phyloP scores from a whole-genome alignment of 768 basidiomycete species.

The Termitomyces sp. region DNA sequence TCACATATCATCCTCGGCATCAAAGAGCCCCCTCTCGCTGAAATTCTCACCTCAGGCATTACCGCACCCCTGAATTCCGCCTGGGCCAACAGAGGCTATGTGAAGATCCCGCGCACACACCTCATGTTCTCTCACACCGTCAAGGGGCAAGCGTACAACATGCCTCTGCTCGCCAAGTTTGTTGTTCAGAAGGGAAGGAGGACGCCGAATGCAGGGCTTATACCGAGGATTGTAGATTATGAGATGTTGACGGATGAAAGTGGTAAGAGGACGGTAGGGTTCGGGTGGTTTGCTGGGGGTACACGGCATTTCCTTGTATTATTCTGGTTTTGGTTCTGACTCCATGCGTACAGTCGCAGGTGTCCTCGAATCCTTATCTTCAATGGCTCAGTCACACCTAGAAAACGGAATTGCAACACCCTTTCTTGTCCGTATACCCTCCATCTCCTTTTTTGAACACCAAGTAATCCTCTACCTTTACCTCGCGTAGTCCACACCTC shows the following conservation, averaged over 20 bases:
- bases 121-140: slow-evolving; percentile 92
- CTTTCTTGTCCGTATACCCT: slow-evolving; percentile 58
- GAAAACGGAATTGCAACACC: slow-evolving; percentile 79
- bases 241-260: slow-evolving; percentile 66
- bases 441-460: background rate
- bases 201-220: background rate
- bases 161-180: slow-evolving; percentile 69
- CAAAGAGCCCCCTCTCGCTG: slow-evolving; percentile 76
- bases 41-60: slow-evolving; percentile 43
- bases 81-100: background rate
- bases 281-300: slow-evolving; percentile 94
- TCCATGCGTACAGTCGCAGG: slow-evolving; percentile 60
- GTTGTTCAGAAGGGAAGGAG: slow-evolving; percentile 25
- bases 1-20: slow-evolving; percentile 84
- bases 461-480: background rate
- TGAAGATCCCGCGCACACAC: slow-evolving; percentile 53
- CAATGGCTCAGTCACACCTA: slow-evolving; percentile 77
- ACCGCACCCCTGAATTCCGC: slow-evolving; percentile 26
- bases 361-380: slow-evolving; percentile 74
- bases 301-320: slow-evolving; percentile 15
- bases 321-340: background rate
- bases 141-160: slow-evolving; percentile 87
- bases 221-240: slow-evolving; percentile 73
- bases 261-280: slow-evolving; percentile 81
- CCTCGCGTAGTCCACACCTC: slow-evolving; percentile 54